Base-by-base conservation (phyloP, 148 eudicot species). In the Cornus florida region DNA sequence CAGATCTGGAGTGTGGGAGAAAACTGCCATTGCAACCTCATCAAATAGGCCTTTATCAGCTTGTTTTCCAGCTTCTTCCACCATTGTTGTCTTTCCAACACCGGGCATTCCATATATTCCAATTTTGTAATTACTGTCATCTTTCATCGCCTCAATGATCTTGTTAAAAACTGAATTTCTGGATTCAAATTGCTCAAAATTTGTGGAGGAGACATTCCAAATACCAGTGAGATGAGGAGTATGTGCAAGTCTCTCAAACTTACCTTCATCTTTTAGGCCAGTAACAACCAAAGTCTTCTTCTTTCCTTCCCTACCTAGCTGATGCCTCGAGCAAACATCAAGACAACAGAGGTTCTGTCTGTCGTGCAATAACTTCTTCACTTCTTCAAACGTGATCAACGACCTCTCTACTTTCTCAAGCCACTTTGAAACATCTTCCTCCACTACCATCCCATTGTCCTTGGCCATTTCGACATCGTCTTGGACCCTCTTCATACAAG, bases 51-150 rank as follows among this genome's bases (percentile, higher is more conserved):
- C 28, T 20, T 56, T 13, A 7, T 0, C 11, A 17, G 39, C 66
- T 48, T 77, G 64, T 68, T 77, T 22, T 1, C 65, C 59, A 31
- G 68, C 11, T 38, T 50, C 17, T 68, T 53, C 38, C 67, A 6
- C 71, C 48, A 53, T 77, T 2, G 10, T 32, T 0, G 79, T 67
- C 56, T 77, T 77, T 0, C 79, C 79, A 13, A 68, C 66, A 17
- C 79, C 79, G 10, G 65, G 43, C 59, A 46, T 46, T 68, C 79
- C 79, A 69, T 77, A 43, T 5, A 71, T 53, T 57, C 74, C 57
- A 43, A 71, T 22, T 11, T 7, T 48, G 53, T 48, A 48, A 28
- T 9, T 16, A 3, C n/a, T n/a, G 41, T 20, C 59, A 28, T 71
- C 33, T 46, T 0, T 13, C 12, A 77, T 19, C 1, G 48, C 66